Evolutionary conservation across 768 basidiomycete genomes (phyloP).

Genomic region (Suillus cothurnatus): DNA sequence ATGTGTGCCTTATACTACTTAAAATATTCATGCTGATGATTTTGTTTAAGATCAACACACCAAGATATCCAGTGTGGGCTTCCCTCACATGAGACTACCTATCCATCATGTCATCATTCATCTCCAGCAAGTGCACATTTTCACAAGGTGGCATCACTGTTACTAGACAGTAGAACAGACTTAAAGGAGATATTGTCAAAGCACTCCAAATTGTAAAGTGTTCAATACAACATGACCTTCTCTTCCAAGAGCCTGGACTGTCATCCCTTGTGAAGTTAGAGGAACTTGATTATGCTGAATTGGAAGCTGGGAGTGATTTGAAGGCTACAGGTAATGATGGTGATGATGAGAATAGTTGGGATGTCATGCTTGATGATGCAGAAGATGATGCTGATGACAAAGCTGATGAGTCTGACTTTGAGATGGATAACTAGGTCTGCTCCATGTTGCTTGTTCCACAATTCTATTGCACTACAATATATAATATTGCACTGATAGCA

Average conservation of each 20-base stretch:
- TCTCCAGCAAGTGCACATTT: constrained; percentile 44
- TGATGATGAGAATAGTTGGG: neutral
- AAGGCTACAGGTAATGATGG: neutral
- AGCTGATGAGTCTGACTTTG: no score
- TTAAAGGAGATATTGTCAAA: constrained; percentile 38
- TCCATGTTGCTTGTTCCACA: no score
- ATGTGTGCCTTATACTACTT: constrained; percentile 17
- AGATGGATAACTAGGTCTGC: no score
- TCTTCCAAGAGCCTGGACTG: constrained; percentile 18
- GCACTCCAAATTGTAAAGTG: constrained; percentile 35
- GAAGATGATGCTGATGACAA: no score
- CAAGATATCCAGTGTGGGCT: constrained; percentile 35
- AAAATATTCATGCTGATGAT: neutral
- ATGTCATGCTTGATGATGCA: neutral
- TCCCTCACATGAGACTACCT: constrained; percentile 41
- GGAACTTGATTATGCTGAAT: neutral
- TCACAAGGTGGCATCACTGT: constrained; percentile 42
- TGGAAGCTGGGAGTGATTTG: neutral
- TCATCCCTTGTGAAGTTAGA: neutral
- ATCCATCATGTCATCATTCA: constrained; percentile 38
- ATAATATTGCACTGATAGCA: no score
- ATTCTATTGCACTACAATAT: no score
- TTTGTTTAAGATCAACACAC: constrained; percentile 20
- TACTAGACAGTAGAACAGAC: constrained; percentile 33
- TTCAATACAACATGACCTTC: constrained; percentile 21